phyloP scores from a whole-genome alignment of 108 stramenopile species.

The Nitzschia inconspicua region DNA sequence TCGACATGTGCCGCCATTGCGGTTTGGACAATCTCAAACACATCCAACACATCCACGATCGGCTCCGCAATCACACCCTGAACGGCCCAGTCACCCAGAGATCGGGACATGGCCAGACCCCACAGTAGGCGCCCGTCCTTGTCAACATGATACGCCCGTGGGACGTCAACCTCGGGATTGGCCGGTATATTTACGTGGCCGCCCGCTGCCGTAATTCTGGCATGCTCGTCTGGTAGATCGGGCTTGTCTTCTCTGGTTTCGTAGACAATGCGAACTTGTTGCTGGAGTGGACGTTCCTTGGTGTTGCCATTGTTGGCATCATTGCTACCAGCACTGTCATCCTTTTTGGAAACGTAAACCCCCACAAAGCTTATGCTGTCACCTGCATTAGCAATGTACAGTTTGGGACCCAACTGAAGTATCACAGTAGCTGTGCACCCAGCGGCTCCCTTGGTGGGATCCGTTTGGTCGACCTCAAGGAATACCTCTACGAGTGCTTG shows the following conservation, averaged over 20 bases:
- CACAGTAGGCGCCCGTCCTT: slow-evolving; percentile 46
- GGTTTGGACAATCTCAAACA: slow-evolving; percentile 14
- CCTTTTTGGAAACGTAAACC: slow-evolving; percentile 8
- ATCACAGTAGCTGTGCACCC: slow-evolving; percentile 76
- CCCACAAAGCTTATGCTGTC: slow-evolving; percentile 39
- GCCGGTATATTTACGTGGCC: slow-evolving; percentile 69
- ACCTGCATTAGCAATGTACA: slow-evolving; percentile 84
- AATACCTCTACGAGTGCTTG: slow-evolving; percentile 62
- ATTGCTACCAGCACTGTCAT: slow-evolving; percentile 35
- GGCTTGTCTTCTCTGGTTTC: slow-evolving; percentile 72
- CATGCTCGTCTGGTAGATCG: slow-evolving; percentile 58
- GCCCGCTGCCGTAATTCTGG: slow-evolving; percentile 64
- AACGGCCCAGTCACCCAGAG: slow-evolving; percentile 76
- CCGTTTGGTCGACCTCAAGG: slow-evolving; percentile 63
- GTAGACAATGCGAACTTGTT: slow-evolving; percentile 45
- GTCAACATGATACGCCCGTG: slow-evolving; percentile 50
- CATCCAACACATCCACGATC: slow-evolving; percentile 65
- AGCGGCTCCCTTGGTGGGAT: slow-evolving; percentile 52
- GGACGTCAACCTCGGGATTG: slow-evolving; percentile 39
- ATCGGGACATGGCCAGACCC: slow-evolving; percentile 84
- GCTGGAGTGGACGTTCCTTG: neutral
- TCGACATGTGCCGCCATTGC: slow-evolving; percentile 12
- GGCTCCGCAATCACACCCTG: slow-evolving; percentile 83
- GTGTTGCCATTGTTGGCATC: slow-evolving; percentile 21
- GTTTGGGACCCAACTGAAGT: slow-evolving; percentile 51